Percentiles rank a stretch among this genome's conserved stretches.
Evolutionary conservation across 208 protist species (phyloP).

Genomic region (Leishmania braziliensis): DNA sequence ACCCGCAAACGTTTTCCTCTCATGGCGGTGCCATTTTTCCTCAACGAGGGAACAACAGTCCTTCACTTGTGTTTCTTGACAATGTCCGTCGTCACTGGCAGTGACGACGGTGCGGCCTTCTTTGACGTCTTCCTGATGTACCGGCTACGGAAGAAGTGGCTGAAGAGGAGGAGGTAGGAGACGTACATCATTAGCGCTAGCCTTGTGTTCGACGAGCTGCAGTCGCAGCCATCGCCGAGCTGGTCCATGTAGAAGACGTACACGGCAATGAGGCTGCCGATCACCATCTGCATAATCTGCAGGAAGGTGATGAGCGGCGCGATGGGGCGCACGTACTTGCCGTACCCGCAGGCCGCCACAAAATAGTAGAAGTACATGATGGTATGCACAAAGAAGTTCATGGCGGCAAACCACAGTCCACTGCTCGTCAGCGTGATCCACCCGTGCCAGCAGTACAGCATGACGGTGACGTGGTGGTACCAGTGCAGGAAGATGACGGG

Average conservation of each 20-base stretch:
- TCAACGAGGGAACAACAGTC: too few relatives aligned
- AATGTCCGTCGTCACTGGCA: background rate
- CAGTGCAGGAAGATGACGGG: conserved; percentile 83
- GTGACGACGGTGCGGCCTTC: conserved; percentile 7
- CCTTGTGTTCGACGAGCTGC: conserved; percentile 35
- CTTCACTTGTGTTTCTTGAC: background rate
- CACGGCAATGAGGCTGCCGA: conserved; percentile 66
- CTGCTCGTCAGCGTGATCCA: conserved; percentile 31
- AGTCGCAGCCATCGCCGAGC: conserved; percentile 51
- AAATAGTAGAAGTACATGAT: conserved; percentile 96
- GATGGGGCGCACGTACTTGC: conserved; percentile 49
- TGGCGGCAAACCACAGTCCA: conserved; percentile 78
- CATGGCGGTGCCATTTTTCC: too few relatives aligned
- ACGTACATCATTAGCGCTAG: conserved; percentile 84
- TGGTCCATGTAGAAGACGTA: conserved; percentile 42
- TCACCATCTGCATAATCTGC: conserved; percentile 90
- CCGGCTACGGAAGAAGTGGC: conserved; percentile 63
- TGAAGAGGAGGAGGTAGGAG: conserved; percentile 88
- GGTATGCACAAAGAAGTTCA: conserved; percentile 93
- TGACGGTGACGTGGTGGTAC: conserved; percentile 91
- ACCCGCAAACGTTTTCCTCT: too few relatives aligned
- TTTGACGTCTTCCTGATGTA: conserved; percentile 46
- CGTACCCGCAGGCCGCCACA: conserved; percentile 42
- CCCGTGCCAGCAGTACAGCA: conserved; percentile 89
- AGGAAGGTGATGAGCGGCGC: conserved; percentile 76